Evolutionary conservation across 2,329 filamentous ascomycete genomes (phyloP).

Genomic region (Grosmannia penicillata): DNA sequence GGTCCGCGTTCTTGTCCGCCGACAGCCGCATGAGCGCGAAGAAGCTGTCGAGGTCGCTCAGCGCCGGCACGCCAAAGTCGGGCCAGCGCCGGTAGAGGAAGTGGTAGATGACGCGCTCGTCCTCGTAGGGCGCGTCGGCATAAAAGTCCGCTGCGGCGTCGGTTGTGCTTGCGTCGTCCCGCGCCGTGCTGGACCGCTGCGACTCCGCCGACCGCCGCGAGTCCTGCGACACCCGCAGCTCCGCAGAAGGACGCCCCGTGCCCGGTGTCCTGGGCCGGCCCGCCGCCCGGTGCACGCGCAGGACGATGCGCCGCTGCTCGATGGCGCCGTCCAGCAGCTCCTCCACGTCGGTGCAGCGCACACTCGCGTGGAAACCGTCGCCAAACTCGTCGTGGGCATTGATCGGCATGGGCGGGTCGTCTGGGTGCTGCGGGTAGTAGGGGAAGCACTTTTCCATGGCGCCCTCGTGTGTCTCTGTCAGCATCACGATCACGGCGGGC

Average conservation of each 20-base stretch:
- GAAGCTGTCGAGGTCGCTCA: conserved; percentile 52
- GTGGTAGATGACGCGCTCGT: conserved; percentile 62
- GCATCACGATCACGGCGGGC: conserved; percentile 79
- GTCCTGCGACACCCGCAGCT: background rate
- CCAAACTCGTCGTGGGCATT: conserved; percentile 51
- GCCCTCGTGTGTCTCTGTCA: conserved; percentile 75
- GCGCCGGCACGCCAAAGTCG: conserved; percentile 69
- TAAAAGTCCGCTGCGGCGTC: too few relatives aligned
- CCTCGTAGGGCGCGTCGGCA: conserved; percentile 19
- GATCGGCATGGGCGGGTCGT: conserved; percentile 35
- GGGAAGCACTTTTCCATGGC: conserved; percentile 71
- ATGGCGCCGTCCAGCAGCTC: conserved; percentile 42
- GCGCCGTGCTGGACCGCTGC: too few relatives aligned
- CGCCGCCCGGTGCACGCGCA: conserved; percentile 26
- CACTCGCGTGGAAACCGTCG: conserved; percentile 51
- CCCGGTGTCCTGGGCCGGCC: background rate
- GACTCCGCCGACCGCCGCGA: too few relatives aligned
- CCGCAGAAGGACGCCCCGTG: background rate
- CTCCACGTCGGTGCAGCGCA: conserved; percentile 51
- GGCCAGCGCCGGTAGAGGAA: conserved; percentile 80
- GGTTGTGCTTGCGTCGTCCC: too few relatives aligned
- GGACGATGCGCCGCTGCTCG: conserved; percentile 59
- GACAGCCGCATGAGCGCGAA: conserved; percentile 56
- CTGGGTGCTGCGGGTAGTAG: conserved; percentile 58
- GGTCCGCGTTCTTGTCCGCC: conserved; percentile 36